Conservation (phyloP, 257 asterid species). For the Solanum clarkiae region DNA sequence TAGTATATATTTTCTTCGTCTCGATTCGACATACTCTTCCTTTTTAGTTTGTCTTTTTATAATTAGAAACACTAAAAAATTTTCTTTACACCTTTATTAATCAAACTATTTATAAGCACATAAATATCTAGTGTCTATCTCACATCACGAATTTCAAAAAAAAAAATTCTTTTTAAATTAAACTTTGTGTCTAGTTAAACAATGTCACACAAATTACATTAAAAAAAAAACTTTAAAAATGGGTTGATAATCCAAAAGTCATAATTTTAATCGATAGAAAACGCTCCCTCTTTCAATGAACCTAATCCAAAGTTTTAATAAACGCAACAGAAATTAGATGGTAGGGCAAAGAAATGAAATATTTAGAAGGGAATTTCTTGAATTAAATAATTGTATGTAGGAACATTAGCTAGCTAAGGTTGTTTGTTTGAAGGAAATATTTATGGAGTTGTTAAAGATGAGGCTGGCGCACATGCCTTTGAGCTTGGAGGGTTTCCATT, state of each 20-base stretch:
- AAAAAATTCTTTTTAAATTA: background rate
- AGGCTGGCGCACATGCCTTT: background rate
- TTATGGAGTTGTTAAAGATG: background rate
- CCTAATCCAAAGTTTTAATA: too few species aligned
- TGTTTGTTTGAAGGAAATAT: background rate
- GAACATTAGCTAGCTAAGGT: background rate
- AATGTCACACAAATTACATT: background rate
- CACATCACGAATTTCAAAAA: background rate
- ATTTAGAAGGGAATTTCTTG: background rate
- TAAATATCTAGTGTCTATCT: background rate
- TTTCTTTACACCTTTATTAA: background rate
- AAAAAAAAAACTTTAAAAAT: background rate
- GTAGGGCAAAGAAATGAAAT: background rate
- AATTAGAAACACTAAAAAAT: background rate
- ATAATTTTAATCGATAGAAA: background rate
- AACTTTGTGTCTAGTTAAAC: background rate
- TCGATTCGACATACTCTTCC: background rate
- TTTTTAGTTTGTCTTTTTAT: background rate
- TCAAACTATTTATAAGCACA: background rate
- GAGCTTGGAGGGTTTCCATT: background rate
- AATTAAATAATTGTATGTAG: background rate
- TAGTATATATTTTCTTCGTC: background rate
- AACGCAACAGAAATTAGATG: background rate
- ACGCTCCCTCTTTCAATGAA: background rate
- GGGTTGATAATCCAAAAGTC: accelerated